phyloP scores from a whole-genome alignment of 2,329 filamentous ascomycete genomes.

The Aspergillus sp. region DNA sequence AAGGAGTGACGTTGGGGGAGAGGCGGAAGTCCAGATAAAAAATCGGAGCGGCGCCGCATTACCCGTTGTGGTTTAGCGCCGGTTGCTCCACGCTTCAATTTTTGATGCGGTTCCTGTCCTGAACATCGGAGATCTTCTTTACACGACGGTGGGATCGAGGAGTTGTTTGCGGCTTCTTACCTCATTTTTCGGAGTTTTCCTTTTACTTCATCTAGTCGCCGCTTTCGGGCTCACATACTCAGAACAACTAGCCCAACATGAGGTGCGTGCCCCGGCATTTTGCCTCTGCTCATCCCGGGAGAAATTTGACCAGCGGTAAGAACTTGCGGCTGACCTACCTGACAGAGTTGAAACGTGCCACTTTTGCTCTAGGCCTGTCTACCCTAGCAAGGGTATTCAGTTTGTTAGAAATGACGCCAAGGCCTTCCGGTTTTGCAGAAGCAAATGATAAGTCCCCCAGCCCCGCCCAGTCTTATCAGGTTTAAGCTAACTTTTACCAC shows the following conservation, averaged over 20 bases:
- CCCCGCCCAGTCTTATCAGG: background rate
- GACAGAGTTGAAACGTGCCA: conserved; percentile 63
- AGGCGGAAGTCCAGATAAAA: conserved; percentile 35
- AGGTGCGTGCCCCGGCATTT: conserved; percentile 17
- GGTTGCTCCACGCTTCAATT: conserved; percentile 30
- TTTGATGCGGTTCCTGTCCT: conserved; percentile 22
- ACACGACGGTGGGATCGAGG: conserved; percentile 8
- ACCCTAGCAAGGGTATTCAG: conserved; percentile 66
- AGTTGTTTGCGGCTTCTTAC: conserved; percentile 2
- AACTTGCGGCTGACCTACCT: background rate
- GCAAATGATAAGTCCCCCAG: conserved; percentile 50
- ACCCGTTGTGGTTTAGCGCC: conserved; percentile 37
- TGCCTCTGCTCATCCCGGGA: background rate
- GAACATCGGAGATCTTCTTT: conserved; percentile 19
- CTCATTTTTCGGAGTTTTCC: background rate
- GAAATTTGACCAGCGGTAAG: background rate
- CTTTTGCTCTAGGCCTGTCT: conserved; percentile 67
- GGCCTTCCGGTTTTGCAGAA: conserved; percentile 66
- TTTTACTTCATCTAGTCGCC: background rate
- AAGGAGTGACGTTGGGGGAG: conserved; percentile 21
- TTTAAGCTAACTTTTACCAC: conserved; percentile 4
- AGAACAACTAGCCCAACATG: conserved; percentile 18
- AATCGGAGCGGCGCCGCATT: conserved; percentile 36
- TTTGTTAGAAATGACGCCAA: conserved; percentile 55
- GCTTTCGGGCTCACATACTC: background rate